Evolutionary conservation across 1,284 basidiomycete species (phyloP), one percentile per base, ranked within the genome.

Genomic region (Afroboletus lepidellus): DNA sequence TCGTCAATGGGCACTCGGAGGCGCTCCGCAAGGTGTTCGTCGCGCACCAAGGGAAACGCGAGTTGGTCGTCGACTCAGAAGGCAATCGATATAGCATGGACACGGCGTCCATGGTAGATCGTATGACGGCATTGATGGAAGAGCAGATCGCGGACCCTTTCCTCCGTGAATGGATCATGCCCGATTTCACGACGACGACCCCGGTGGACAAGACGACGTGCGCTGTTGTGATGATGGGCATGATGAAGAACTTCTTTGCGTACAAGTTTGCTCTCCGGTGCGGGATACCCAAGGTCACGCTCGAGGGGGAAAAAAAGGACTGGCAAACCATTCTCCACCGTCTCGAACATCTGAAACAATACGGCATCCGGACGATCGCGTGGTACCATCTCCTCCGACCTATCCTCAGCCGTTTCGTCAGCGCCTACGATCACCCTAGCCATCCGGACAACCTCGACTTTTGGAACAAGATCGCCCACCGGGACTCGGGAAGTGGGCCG

Each of bases 121-220:
- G 63, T 32, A 73, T 79, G 69, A 68, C 68, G 0, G 47, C 51
- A 4, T 32, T 68, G 41, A 67, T 78, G 41, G 60, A 70, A n/a
- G 56, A 71, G 27, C 66, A 69, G 36, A 62, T 79, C 38, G 44
- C 59, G 0, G 75, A 78, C 52, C 63, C 68, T 1, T 54, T 57
- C 0, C 54, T 80, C 5, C 65, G 64, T 3, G 64, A 71, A 1
- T 78, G 77, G 76, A 70, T 77, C 25, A 63, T 72, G 9, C 79
- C 79, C 0, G 57, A 68, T 27, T 81, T 80, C 59, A 69, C 74
- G 8, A 80, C 78, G 1, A 80, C 78, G 5, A 77, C 74, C 0
- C 9, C 27, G 1, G 69, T 62, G 16, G 79, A 81, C 48, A 72
- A 60, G 4, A 67, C 69, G 8, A 64, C 74, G 6, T 71, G 64